A percentile compares a stretch with the other conserved stretches of the same genome.
phyloP scores from a whole-genome alignment of 768 basidiomycete species.

The Lactarius psammicola region DNA sequence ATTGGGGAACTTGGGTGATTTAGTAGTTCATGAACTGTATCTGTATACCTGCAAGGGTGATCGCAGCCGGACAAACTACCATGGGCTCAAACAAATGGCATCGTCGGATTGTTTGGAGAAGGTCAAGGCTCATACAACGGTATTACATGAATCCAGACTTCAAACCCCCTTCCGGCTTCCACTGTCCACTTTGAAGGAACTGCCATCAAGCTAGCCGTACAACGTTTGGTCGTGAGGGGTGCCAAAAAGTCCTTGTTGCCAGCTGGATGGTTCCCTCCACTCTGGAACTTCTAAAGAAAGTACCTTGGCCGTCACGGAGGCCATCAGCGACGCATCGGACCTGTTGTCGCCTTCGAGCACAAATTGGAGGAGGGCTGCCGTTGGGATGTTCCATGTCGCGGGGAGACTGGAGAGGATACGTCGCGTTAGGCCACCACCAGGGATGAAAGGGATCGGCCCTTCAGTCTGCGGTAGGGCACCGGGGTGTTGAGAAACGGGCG shows the following conservation, averaged over 20 bases:
- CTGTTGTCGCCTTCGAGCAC: slow-evolving; percentile 83
- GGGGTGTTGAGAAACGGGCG: slow-evolving; percentile 43
- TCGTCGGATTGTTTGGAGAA: not conserved
- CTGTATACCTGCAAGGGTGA: not conserved
- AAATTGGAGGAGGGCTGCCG: slow-evolving; percentile 64
- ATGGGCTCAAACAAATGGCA: not conserved
- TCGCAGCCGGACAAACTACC: not conserved
- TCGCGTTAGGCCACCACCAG: slow-evolving; percentile 72
- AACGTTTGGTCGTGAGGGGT: slow-evolving; percentile 69
- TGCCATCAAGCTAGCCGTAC: slow-evolving; percentile 50
- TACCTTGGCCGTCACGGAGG: slow-evolving; percentile 51
- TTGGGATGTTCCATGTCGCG: slow-evolving; percentile 49
- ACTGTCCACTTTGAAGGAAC: not conserved
- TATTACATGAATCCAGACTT: not conserved
- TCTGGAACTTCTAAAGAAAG: slow-evolving; percentile 40
- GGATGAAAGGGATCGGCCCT: slow-evolving; percentile 62
- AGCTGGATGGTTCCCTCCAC: slow-evolving; percentile 68
- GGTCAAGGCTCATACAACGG: not conserved
- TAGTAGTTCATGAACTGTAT: not conserved
- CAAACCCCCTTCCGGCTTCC: not conserved
- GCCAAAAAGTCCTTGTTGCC: slow-evolving; percentile 64
- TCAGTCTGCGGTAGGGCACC: slow-evolving; percentile 33
- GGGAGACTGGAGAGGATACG: slow-evolving; percentile 55
- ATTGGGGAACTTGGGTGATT: not conserved
- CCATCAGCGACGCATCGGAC: slow-evolving; percentile 63